Evolutionary conservation across 352 stramenopile species (phyloP), one percentile per base, ranked within the genome.

Genomic region (Peronospora farinosa): DNA sequence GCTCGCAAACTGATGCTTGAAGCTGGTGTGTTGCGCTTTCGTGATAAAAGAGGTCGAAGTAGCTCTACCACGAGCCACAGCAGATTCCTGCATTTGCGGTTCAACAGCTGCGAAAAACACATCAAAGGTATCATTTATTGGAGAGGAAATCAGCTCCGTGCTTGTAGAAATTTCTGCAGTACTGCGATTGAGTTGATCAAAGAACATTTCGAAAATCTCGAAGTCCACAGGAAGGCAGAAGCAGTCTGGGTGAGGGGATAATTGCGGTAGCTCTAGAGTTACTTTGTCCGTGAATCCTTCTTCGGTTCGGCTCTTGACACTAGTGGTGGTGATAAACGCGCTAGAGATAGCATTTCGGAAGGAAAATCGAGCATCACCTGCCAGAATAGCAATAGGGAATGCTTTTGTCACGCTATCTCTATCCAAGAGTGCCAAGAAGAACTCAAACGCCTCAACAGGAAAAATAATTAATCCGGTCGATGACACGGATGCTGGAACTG

Each of bases 151-250:
- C 5, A 72, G 27, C n/a, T 70, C 41, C 7, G 54, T 39, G 1
- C 19, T 49, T 11, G 42, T 47, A 9, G 27, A 65, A 3, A 63
- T 36, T 0, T 17, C 44, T 25, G 31, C 0, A 28, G 5, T 21
- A 12, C 7, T 56, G 17, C 13, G 15, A 9, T 45, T 40, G 6
- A 78, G 51, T 19, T 61, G 40, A 8, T 67, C 15, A 27, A 86
- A 63, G 23, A 82, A 77, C 3, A 69, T 13, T 21, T 67, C 39
- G 9, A 92, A 58, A 25, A 89, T 69, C 40, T 83, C 72, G 25
- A 92, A 86, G 52, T 92, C 81, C 0, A 89, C 71, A 9, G 81
- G 78, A 12, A 92, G 62, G 28, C 81, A 92, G 45, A 92, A 92
- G 25, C 81, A 92, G 19, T 92, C 74, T 12, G 78, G 78, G 31